These are phyloP conservation scores for Lathyrus sativus DNA, from an alignment of 306 rosid genomes.

Conservation along the genomic window DNA sequence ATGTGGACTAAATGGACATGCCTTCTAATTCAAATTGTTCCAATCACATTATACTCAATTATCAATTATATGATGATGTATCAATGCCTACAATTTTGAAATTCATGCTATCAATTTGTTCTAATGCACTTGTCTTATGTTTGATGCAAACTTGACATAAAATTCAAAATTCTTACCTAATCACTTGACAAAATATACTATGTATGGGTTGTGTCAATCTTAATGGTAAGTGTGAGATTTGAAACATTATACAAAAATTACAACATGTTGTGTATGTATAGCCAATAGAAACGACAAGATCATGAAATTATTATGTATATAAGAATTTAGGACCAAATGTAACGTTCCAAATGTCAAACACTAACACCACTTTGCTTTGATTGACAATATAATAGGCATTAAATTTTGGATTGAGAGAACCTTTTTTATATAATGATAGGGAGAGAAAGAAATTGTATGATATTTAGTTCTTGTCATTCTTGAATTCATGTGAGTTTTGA, in stretches of 20 bases:
- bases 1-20: too few relatives aligned
- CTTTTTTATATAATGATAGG: conserved; percentile 33
- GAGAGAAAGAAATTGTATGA: conserved; percentile 55
- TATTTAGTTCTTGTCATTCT: conserved; percentile 45
- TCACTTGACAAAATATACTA: conserved; percentile 24
- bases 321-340: conserved; percentile 35
- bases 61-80: too few relatives aligned
- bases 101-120: too few relatives aligned
- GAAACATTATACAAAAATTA: neutral
- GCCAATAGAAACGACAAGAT: conserved; percentile 40
- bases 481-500: conserved; percentile 44
- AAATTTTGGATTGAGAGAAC: conserved; percentile 50
- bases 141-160: too few relatives aligned
- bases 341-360: conserved; percentile 50
- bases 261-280: conserved; percentile 25
- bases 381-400: conserved; percentile 40
- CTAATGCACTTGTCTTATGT: too few relatives aligned
- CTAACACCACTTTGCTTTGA: conserved; percentile 30
- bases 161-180: conserved; percentile 40
- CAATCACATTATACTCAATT: too few relatives aligned
- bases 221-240: conserved; percentile 29
- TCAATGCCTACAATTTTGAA: conserved; percentile 12
- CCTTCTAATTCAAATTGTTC: too few relatives aligned
- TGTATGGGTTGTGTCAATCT: conserved; percentile 24
- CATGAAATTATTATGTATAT: conserved; percentile 14